A percentile compares a stretch with the other conserved stretches of the same genome.
Conservation (phyloP, 2,329 filamentous ascomycete genomes). For the Leptographium wingfieldii region DNA sequence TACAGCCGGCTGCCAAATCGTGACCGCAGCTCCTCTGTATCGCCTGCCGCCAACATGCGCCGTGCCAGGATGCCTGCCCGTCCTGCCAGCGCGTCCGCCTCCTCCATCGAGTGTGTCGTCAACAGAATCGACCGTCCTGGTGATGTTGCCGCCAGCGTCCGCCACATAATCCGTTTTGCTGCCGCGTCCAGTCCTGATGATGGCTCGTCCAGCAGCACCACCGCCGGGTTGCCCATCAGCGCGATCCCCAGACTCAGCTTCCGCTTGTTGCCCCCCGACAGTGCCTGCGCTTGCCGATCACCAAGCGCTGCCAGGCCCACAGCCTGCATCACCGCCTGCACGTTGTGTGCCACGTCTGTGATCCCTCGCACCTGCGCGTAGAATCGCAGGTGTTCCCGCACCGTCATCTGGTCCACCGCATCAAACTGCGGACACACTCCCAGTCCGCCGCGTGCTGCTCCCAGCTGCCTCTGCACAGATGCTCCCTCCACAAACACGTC, state of each 20-base stretch:
- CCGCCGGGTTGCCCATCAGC: constrained; percentile 80
- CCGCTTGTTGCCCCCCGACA: constrained; percentile 88
- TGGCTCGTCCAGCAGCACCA: constrained; percentile 81
- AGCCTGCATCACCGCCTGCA: constrained; percentile 62
- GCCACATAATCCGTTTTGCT: constrained; percentile 88
- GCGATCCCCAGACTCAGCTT: constrained; percentile 84
- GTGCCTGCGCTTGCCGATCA: constrained; percentile 60
- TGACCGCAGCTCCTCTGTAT: constrained; percentile 56
- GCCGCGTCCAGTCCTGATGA: constrained; percentile 82
- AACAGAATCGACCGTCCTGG: constrained; percentile 72
- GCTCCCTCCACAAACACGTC: constrained; percentile 70
- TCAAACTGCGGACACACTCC: constrained; percentile 89
- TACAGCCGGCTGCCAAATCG: constrained; percentile 70
- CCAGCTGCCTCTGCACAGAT: constrained; percentile 60
- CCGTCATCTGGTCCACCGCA: constrained; percentile 84
- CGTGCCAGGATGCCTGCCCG: constrained; percentile 77
- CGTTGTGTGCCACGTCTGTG: constrained; percentile 61
- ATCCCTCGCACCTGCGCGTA: constrained; percentile 80
- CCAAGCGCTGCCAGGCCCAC: constrained; percentile 64
- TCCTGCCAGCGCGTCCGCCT: constrained; percentile 76
- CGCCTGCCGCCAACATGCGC: constrained; percentile 75
- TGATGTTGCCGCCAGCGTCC: constrained; percentile 60
- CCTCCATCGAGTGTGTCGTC: constrained; percentile 92
- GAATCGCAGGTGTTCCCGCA: constrained; percentile 73
- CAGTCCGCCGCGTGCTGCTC: constrained; percentile 60